Percentiles rank a stretch among this genome's conserved stretches.
Evolutionary conservation across 495 filamentous ascomycete species (phyloP).

Genomic region (Choiromyces venosus): DNA sequence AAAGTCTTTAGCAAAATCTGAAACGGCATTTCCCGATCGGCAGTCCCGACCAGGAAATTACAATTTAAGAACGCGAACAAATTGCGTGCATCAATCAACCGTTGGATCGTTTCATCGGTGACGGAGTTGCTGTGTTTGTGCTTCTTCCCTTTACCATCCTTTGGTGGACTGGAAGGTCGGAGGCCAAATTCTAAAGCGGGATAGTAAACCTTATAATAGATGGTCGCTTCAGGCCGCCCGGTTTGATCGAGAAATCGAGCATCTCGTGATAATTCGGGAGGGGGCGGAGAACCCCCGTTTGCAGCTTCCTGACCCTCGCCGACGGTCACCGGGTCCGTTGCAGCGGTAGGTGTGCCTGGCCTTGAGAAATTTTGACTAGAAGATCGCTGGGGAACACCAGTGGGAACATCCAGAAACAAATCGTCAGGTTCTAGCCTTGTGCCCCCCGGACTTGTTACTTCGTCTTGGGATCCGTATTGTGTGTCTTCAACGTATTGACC

Average conservation of each 20-base stretch:
- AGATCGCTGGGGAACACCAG: conserved; percentile 8
- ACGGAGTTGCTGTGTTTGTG: conserved; percentile 44
- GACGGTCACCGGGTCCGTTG: neutral
- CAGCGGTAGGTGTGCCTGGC: conserved; percentile 1
- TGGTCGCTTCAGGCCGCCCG: conserved; percentile 40
- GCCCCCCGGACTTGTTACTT: conserved; percentile 46
- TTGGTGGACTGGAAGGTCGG: conserved; percentile 26
- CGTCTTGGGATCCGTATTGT: conserved; percentile 46
- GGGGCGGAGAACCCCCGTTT: conserved; percentile 27
- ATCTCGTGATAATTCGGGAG: conserved; percentile 30
- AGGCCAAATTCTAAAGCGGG: conserved; percentile 52
- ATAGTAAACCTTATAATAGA: conserved; percentile 38
- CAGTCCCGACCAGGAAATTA: conserved; percentile 73
- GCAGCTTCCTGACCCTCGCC: conserved; percentile 8
- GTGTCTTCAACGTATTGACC: conserved; percentile 56
- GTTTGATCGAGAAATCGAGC: conserved; percentile 59
- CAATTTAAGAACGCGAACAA: conserved; percentile 82
- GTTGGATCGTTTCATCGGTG: conserved; percentile 57
- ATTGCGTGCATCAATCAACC: conserved; percentile 73
- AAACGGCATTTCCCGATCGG: conserved; percentile 62
- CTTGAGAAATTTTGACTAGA: neutral
- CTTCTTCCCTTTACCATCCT: conserved; percentile 20
- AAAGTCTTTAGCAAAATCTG: conserved; percentile 49
- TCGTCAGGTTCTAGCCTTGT: conserved; percentile 42
- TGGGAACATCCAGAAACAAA: conserved; percentile 43